phyloP scores from a whole-genome alignment of 495 filamentous ascomycete genomes.

The Apiosordaria backusii region DNA sequence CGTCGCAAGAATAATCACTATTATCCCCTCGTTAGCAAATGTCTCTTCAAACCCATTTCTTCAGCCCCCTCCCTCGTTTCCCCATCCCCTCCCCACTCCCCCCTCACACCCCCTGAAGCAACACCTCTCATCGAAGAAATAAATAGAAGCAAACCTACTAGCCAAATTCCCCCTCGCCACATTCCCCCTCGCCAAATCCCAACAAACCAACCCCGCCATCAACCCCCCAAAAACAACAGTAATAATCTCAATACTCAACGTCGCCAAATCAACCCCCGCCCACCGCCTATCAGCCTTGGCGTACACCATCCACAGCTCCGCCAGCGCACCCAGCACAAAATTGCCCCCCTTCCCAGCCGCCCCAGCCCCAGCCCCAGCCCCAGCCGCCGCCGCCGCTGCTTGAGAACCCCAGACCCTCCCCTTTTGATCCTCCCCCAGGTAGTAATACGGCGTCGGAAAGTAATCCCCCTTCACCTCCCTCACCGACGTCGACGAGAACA shows the following conservation, averaged over 20 bases:
- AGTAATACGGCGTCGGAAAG: constrained; percentile 43
- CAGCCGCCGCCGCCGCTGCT: constrained; percentile 19
- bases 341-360: constrained; percentile 49
- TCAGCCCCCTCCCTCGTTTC: neutral
- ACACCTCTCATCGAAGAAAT: no score
- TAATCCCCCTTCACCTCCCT: constrained; percentile 26
- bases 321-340: constrained; percentile 53
- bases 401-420: neutral
- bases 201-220: constrained; percentile 66
- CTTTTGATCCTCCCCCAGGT: constrained; percentile 26
- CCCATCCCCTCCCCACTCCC: no score
- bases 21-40: neutral
- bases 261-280: constrained; percentile 70
- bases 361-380: constrained; percentile 67
- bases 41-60: no score
- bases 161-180: constrained; percentile 14
- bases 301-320: constrained; percentile 87
- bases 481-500: constrained; percentile 55
- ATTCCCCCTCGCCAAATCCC: constrained; percentile 57
- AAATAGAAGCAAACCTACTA: constrained; percentile 39
- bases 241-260: constrained; percentile 78
- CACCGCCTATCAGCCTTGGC: constrained; percentile 81
- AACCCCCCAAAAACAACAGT: constrained; percentile 79
- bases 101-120: no score
- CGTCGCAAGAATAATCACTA: constrained; percentile 69